phyloP scores from a whole-genome alignment of 768 basidiomycete species.

The Auricularia sp. region DNA sequence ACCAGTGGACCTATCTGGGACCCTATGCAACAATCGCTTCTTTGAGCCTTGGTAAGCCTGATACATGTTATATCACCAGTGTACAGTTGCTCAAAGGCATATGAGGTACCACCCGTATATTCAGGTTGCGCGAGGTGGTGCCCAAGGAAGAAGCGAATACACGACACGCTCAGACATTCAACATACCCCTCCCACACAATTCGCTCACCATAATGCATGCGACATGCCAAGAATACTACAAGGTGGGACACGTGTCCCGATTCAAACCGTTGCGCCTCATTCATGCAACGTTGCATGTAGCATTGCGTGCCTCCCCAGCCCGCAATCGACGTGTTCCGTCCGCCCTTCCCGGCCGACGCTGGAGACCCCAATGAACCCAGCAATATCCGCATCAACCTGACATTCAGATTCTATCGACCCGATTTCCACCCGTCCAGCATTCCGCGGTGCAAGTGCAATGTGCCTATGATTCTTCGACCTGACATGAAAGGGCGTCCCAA shows the following conservation, averaged over 20 bases:
- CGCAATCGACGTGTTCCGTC: conserved; percentile 61
- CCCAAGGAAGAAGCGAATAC: conserved; percentile 46
- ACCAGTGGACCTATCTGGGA: conserved; percentile 71
- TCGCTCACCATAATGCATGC: conserved; percentile 89
- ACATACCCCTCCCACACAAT: conserved; percentile 68
- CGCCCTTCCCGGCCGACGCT: conserved; percentile 31
- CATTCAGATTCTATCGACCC: conserved; percentile 78
- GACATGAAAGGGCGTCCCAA: conserved; percentile 61
- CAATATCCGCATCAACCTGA: conserved; percentile 73
- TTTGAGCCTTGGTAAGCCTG: conserved; percentile 54
- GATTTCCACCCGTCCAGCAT: conserved; percentile 59
- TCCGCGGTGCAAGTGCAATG: conserved; percentile 62
- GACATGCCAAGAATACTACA: conserved; percentile 71
- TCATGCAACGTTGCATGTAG: not conserved
- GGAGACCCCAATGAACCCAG: conserved; percentile 29
- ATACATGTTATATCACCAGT: no score
- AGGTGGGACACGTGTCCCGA: conserved; percentile 17
- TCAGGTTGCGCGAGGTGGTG: conserved; percentile 69
- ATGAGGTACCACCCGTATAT: conserved; percentile 55
- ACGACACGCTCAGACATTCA: conserved; percentile 61
- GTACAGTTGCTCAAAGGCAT: not conserved
- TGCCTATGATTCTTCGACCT: conserved; percentile 59
- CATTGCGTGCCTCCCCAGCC: conserved; percentile 66
- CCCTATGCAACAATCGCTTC: conserved; percentile 83
- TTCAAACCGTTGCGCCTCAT: not conserved